These are phyloP conservation scores for Caloboletus firmus DNA, from an alignment of 1,284 basidiomycete genomes.

Conservation along the genomic window DNA sequence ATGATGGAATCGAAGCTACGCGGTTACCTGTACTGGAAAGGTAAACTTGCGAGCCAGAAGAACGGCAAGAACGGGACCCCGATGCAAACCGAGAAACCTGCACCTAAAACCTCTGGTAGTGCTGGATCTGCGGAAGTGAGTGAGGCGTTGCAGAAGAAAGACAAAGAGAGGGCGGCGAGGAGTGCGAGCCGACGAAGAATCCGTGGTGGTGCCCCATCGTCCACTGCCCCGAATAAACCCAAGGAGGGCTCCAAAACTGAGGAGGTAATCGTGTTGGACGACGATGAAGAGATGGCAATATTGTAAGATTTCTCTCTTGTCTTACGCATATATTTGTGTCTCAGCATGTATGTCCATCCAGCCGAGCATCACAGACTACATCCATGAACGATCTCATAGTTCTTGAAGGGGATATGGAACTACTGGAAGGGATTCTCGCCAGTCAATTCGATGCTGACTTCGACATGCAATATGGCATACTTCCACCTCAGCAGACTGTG, in stretches of 20 bases:
- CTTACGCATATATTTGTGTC: neutral
- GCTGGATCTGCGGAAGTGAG: constrained; percentile 39
- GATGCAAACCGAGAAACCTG: constrained; percentile 3
- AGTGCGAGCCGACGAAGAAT: constrained; percentile 57
- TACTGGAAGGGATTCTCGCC: constrained; percentile 30
- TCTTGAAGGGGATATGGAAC: constrained; percentile 35
- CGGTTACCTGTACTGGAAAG: constrained; percentile 83
- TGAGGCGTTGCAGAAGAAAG: constrained; percentile 76
- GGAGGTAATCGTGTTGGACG: constrained; percentile 45
- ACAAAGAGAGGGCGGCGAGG: constrained; percentile 56
- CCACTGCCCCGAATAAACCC: constrained; percentile 7
- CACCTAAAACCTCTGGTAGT: constrained; percentile 5
- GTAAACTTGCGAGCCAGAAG: constrained; percentile 43
- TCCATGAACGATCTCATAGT: constrained; percentile 16
- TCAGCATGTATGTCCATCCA: constrained; percentile 4
- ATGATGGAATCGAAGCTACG: constrained; percentile 81
- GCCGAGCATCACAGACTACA: constrained; percentile 20
- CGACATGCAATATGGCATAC: constrained; percentile 79
- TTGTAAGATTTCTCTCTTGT: constrained; percentile 17
- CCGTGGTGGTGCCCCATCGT: constrained; percentile 60
- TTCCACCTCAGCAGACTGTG: constrained; percentile 79
- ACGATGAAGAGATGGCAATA: constrained; percentile 44
- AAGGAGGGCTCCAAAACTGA: constrained; percentile 31
- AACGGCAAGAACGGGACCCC: constrained; percentile 6
- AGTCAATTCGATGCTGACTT: constrained; percentile 50